Conservation (phyloP, 2,329 filamentous ascomycete genomes). For the Shiraia sp. region DNA sequence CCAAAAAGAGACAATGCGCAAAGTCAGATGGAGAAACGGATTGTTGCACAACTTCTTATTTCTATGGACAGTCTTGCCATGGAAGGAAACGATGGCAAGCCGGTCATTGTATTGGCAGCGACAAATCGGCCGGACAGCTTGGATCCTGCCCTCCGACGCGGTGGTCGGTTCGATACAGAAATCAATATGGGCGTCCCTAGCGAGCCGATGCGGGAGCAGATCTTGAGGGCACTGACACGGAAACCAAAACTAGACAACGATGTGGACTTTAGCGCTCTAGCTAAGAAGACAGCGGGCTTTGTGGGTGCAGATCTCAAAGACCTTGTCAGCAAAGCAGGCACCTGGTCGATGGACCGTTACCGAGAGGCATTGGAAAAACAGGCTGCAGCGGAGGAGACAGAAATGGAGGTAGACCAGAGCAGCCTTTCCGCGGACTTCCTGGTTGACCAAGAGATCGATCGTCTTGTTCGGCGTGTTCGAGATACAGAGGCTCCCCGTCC, state of each 20-base stretch:
- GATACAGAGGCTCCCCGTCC: constrained; percentile 56
- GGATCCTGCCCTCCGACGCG: constrained; percentile 74
- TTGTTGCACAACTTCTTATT: constrained; percentile 78
- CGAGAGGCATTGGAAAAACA: constrained; percentile 55
- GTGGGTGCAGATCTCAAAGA: constrained; percentile 87
- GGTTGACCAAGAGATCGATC: constrained; percentile 20
- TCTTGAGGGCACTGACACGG: constrained; percentile 73
- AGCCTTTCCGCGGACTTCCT: neutral
- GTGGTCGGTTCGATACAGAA: constrained; percentile 78
- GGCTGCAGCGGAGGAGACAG: constrained; percentile 37
- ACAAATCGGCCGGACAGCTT: constrained; percentile 87
- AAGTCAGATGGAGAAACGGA: constrained; percentile 86
- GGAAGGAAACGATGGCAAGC: constrained; percentile 72
- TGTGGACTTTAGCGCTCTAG: constrained; percentile 73
- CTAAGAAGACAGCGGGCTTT: constrained; percentile 86
- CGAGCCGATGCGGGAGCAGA: constrained; percentile 74
- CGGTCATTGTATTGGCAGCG: constrained; percentile 87
- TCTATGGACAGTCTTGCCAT: constrained; percentile 81
- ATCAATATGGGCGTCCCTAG: constrained; percentile 89
- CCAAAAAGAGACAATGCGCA: constrained; percentile 82
- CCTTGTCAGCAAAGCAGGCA: constrained; percentile 67
- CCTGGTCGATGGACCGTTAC: constrained; percentile 66
- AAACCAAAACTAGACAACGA: constrained; percentile 67
- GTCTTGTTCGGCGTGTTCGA: constrained; percentile 56
- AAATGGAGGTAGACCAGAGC: constrained; percentile 58